These are phyloP conservation scores for Rhynchosporium secalis DNA, from an alignment of 2,329 filamentous ascomycete species.

Conservation along the genomic window DNA sequence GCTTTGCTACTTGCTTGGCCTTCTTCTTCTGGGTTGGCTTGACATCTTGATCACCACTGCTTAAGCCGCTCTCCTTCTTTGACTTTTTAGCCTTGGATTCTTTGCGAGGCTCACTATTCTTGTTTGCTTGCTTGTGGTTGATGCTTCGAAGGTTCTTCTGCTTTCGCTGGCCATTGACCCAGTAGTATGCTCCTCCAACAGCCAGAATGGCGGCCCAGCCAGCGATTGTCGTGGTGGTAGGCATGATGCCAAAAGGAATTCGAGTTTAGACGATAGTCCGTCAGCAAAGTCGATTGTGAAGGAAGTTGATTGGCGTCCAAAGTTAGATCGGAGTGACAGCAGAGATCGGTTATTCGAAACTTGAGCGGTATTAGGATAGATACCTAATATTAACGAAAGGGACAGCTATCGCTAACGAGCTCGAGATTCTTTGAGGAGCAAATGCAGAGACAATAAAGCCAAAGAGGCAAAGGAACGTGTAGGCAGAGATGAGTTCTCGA, in stretches of 20 bases:
- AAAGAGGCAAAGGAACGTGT: conserved; percentile 3
- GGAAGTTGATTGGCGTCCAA: background rate
- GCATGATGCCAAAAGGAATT: conserved; percentile 23
- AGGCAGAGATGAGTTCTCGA: background rate
- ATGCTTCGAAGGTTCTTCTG: conserved; percentile 30
- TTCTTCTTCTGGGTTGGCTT: conserved; percentile 34
- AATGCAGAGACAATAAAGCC: background rate
- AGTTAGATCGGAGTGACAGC: background rate
- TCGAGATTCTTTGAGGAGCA: background rate
- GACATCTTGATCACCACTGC: conserved; percentile 29
- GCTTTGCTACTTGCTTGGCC: conserved; percentile 18
- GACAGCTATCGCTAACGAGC: background rate
- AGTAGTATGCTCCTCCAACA: conserved; percentile 37
- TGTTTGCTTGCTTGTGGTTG: conserved; percentile 26
- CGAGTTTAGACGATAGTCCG: conserved; percentile 9
- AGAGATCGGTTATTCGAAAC: background rate
- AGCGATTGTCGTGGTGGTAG: conserved; percentile 40
- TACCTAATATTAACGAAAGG: background rate
- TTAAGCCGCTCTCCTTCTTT: conserved; percentile 31
- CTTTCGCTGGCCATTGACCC: conserved; percentile 27
- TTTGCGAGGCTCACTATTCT: conserved; percentile 31
- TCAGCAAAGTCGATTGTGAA: background rate
- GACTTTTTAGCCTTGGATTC: conserved; percentile 34
- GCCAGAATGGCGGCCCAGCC: conserved; percentile 42
- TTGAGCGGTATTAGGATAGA: background rate